Evolutionary conservation across 805 yeast species (phyloP).

Genomic region (Pichia eremophila): DNA sequence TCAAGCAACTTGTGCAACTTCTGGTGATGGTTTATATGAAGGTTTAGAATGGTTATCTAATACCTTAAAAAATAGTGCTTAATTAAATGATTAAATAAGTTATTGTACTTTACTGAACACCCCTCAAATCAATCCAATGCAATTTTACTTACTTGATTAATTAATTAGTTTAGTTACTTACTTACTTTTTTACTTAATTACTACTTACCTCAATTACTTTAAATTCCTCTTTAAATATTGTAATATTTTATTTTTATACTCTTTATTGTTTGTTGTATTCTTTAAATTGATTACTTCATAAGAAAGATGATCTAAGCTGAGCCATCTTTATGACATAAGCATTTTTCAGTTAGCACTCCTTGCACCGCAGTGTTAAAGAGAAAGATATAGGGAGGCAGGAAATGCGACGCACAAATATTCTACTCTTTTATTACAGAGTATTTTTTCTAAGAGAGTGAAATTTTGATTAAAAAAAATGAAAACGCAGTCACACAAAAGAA

Average conservation of each 20-base stretch:
- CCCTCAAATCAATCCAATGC: not conserved
- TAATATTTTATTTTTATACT: not conserved
- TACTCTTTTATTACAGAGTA: too few species aligned
- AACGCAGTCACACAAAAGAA: too few species aligned
- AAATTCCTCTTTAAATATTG: not conserved
- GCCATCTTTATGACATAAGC: not conserved
- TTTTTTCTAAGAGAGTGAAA: too few species aligned
- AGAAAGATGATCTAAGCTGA: too few species aligned
- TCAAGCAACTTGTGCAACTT: constrained; percentile 97
- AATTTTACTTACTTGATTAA: not conserved
- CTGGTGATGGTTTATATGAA: constrained; percentile 97
- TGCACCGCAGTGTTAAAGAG: too few species aligned
- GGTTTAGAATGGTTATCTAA: constrained; percentile 96
- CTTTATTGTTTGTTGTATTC: not conserved
- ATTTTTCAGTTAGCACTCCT: too few species aligned
- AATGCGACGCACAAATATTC: too few species aligned
- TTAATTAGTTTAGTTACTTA: not conserved
- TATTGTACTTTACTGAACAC: not conserved
- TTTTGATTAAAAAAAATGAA: too few species aligned
- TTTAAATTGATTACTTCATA: not conserved
- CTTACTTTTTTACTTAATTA: not conserved
- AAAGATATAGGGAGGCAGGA: too few species aligned
- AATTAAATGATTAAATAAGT: constrained; percentile 3
- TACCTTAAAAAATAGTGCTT: constrained; percentile 66
- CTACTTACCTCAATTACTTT: too few species aligned